Base-by-base conservation (phyloP, 2,329 filamentous ascomycete genomes). In the Aspergillus oerlinghausenensis region DNA sequence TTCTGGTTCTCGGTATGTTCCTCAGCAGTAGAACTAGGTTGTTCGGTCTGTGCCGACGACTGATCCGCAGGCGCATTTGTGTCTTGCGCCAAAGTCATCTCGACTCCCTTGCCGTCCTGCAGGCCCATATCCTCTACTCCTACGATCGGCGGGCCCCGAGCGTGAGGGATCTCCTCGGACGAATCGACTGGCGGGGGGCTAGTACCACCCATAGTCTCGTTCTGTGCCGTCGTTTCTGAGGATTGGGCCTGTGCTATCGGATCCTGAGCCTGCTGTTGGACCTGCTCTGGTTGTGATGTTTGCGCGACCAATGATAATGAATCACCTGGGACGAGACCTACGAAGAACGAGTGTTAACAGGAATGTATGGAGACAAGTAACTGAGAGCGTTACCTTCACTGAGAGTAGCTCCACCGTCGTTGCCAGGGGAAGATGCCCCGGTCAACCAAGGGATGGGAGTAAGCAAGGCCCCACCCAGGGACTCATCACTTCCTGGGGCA, bases 401-500 rank as follows among this genome's bases (percentile, higher is more conserved):
- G 38, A 56, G 43, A 38, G 58, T 45, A 50, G 55, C 52, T 21
- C 55, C 57, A 14, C 59, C 58, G 17, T 65, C 70, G 28, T 59
- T 62, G 19, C 66, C 70, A 1, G 72, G 65, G 1, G 70, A 69
- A 35, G 64, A 53, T 48, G 63, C 50, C 64, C 74, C 71, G 56
- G 68, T 80, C 51, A 97, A 78, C 94, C 94, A 99, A 0, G 92
- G 90, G 56, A 99, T 97, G 0, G 93, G 94, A 1, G 93, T 97
- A 51, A 99, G 80, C 19, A 97, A 80, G 0, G 94, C 94, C 6
- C 94, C 94, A 23, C 93, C 93, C 1, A 97, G 79, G 11, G 88
- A 88, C 71, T 97, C 93, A 66, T 97, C 93, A 50, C 89, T 91
- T 1, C 91, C 92, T 6, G 93, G 77, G 5, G 66, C 65, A 52